Conservation (phyloP, 495 filamentous ascomycete genomes). For the Penicillium malachiteum region DNA sequence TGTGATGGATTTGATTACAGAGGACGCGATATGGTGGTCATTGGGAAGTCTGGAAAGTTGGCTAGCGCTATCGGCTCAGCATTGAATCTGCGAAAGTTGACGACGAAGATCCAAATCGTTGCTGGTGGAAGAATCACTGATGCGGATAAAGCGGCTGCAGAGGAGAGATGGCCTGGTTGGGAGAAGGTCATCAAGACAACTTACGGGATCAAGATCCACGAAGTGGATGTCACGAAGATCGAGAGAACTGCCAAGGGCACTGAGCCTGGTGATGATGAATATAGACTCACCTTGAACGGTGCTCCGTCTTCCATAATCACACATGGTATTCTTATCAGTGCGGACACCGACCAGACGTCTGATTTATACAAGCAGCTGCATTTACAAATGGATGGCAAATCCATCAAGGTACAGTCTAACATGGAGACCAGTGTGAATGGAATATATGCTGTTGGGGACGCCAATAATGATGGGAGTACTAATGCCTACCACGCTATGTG, state of each 20-base stretch:
- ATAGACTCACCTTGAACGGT: slow-evolving; percentile 3
- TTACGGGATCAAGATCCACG: slow-evolving; percentile 3
- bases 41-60: slow-evolving; percentile 18
- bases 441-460: slow-evolving; percentile 48
- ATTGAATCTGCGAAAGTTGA: slow-evolving; percentile 42
- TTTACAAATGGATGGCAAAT: slow-evolving; percentile 14
- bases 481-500: slow-evolving; percentile 52
- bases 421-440: slow-evolving; percentile 41
- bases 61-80: slow-evolving; percentile 29
- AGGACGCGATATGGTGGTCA: slow-evolving; percentile 39
- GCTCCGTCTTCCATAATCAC: not conserved
- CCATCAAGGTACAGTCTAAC: slow-evolving; percentile 30
- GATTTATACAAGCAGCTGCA: slow-evolving; percentile 16
- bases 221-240: slow-evolving; percentile 5
- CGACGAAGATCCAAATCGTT: slow-evolving; percentile 36
- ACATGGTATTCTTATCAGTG: slow-evolving; percentile 7
- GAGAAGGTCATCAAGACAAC: slow-evolving; percentile 5
- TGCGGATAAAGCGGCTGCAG: slow-evolving; percentile 3
- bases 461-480: slow-evolving; percentile 47
- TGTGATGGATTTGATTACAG: slow-evolving; percentile 50
- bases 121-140: slow-evolving; percentile 57
- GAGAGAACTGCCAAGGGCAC: slow-evolving; percentile 3
- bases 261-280: slow-evolving; percentile 10
- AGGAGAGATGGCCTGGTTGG: slow-evolving; percentile 13
- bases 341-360: slow-evolving; percentile 29